Conservation (phyloP, 306 rosid genomes). For the Quercus cerris region DNA sequence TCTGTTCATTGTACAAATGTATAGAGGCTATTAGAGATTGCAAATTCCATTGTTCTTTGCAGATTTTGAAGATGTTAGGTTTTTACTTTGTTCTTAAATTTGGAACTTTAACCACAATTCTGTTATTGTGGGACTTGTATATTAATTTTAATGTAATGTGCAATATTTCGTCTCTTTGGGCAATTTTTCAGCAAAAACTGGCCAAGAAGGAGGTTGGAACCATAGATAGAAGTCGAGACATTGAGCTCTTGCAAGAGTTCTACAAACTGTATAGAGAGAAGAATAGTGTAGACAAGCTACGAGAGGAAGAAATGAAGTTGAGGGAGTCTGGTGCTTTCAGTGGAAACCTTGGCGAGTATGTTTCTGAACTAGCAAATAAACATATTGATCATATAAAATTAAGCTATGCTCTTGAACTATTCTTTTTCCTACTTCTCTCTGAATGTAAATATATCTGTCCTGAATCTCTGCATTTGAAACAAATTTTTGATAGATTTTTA, state of each 20-base stretch:
- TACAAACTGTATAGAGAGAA: slow-evolving; percentile 73
- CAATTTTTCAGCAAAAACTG: slow-evolving; percentile 77
- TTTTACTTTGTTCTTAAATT: background rate
- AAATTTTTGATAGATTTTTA: no score
- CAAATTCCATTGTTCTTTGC: background rate
- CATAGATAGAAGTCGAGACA: slow-evolving; percentile 88
- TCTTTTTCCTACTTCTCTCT: background rate
- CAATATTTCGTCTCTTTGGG: slow-evolving; percentile 23
- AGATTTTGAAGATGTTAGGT: background rate
- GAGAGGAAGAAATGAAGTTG: slow-evolving; percentile 77
- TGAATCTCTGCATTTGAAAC: no score
- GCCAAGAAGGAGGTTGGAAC: slow-evolving; percentile 76
- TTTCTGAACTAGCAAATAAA: slow-evolving; percentile 21
- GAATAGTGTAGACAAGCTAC: slow-evolving; percentile 69
- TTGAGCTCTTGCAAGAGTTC: slow-evolving; percentile 73
- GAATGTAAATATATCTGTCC: no score
- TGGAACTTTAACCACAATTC: background rate
- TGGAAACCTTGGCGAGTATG: slow-evolving; percentile 90
- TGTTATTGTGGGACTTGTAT: background rate
- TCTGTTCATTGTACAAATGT: background rate
- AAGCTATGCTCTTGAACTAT: slow-evolving; percentile 12
- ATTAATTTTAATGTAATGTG: slow-evolving; percentile 10
- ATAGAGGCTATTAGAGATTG: background rate
- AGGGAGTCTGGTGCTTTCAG: slow-evolving; percentile 87
- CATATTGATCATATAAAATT: slow-evolving; percentile 1